Percentiles rank a stretch among this genome's conserved stretches.
phyloP scores from a whole-genome alignment of 2,329 filamentous ascomycete species.

The Eurotiales sp. region DNA sequence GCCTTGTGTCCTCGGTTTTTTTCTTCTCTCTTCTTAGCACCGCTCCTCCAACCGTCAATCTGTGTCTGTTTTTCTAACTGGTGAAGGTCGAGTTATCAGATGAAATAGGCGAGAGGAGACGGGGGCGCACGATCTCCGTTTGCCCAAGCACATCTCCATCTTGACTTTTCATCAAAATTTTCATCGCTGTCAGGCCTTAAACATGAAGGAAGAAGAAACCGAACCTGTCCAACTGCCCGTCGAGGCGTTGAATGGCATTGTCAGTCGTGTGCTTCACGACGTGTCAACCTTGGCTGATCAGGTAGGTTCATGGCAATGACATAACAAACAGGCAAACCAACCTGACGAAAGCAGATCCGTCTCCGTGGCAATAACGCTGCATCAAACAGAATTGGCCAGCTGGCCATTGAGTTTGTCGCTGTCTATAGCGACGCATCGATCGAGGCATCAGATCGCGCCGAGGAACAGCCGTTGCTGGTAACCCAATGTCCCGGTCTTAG shows the following conservation, averaged over 20 bases:
- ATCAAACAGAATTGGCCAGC: slow-evolving; percentile 25
- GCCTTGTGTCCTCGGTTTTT: not conserved
- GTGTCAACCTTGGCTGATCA: slow-evolving; percentile 1
- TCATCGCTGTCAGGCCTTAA: too few relatives aligned
- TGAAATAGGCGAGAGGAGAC: too few relatives aligned
- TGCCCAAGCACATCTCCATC: too few relatives aligned
- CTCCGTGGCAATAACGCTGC: not conserved
- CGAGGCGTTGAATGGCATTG: not conserved
- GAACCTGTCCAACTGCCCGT: too few relatives aligned
- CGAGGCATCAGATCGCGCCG: slow-evolving; percentile 3
- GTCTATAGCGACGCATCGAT: slow-evolving; percentile 22
- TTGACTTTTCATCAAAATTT: too few relatives aligned
- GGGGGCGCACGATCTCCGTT: too few relatives aligned
- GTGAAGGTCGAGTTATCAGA: not conserved
- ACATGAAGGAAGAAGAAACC: not conserved
- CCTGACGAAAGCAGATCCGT: slow-evolving; percentile 8
- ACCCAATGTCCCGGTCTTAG: too few relatives aligned
- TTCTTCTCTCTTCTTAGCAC: not conserved
- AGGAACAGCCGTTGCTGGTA: not conserved
- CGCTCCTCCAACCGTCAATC: not conserved
- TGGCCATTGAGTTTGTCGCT: slow-evolving; percentile 21
- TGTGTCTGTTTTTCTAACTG: not conserved
- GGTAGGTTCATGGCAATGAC: not conserved
- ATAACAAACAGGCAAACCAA: too few relatives aligned
- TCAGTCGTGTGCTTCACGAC: not conserved